Conservation (phyloP, 179 eudicot genomes). For the Drosera spatulata region DNA sequence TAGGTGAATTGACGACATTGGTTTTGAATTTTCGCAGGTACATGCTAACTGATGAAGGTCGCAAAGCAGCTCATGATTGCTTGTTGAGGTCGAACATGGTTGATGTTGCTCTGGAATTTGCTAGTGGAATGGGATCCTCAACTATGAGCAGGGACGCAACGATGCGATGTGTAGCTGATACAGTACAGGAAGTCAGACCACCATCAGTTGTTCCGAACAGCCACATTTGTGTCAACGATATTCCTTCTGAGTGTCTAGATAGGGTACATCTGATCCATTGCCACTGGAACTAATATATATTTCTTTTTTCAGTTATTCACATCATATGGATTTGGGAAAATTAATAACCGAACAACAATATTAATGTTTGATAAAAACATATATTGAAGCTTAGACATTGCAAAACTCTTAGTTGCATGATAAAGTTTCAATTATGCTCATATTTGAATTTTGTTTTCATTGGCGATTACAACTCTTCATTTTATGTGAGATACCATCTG, state of each 20-base stretch:
- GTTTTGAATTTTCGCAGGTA: conserved; percentile 37
- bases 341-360: too few relatives aligned
- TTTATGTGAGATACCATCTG: too few relatives aligned
- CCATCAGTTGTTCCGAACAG: conserved; percentile 16
- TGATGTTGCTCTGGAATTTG: conserved; percentile 24
- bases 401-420: too few relatives aligned
- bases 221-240: conserved; percentile 21
- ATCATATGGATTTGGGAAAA: too few relatives aligned
- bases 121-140: conserved; percentile 5
- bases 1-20: background rate
- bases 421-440: too few relatives aligned
- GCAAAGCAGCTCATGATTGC: conserved; percentile 69
- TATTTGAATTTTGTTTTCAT: too few relatives aligned
- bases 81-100: conserved; percentile 58
- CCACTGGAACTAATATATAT: too few relatives aligned
- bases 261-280: conserved; percentile 29
- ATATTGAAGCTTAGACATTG: too few relatives aligned
- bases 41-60: conserved; percentile 72
- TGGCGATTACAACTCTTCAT: too few relatives aligned
- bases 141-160: too few relatives aligned
- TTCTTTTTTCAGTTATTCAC: too few relatives aligned
- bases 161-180: conserved; percentile 13
- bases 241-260: conserved; percentile 47
- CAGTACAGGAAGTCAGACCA: conserved; percentile 14
- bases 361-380: too few relatives aligned